Evolutionary conservation across 2,329 filamentous ascomycete species (phyloP).

Genomic region (Alternaria sp.): DNA sequence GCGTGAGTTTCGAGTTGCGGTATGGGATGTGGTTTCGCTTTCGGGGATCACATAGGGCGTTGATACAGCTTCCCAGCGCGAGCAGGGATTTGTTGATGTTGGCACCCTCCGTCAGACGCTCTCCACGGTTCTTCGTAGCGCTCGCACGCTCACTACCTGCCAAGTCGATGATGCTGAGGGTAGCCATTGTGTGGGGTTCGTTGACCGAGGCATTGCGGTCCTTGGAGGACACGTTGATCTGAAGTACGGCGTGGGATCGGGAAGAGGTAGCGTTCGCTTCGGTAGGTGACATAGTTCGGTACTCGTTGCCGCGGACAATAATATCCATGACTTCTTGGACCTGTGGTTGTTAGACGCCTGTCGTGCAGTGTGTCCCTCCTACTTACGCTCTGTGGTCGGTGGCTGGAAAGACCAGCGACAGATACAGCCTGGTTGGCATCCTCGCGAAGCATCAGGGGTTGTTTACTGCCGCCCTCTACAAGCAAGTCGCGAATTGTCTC

Average conservation of each 20-base stretch:
- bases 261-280: slow-evolving; percentile 98
- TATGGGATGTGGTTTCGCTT: slow-evolving; percentile 96
- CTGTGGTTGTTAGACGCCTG: slow-evolving; percentile 37
- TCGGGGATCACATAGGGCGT: slow-evolving; percentile 90
- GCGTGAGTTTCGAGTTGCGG: slow-evolving; percentile 95
- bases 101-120: slow-evolving; percentile 87
- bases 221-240: slow-evolving; percentile 95
- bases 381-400: slow-evolving; percentile 82
- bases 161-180: slow-evolving; percentile 95
- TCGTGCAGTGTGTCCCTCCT: not conserved
- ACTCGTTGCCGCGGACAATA: slow-evolving; percentile 93
- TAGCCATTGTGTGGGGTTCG: slow-evolving; percentile 97
- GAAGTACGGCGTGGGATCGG: slow-evolving; percentile 93
- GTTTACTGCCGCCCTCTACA: slow-evolving; percentile 81
- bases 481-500: slow-evolving; percentile 96
- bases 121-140: slow-evolving; percentile 94
- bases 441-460: slow-evolving; percentile 88
- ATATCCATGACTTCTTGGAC: slow-evolving; percentile 97
- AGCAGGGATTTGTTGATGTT: slow-evolving; percentile 99
- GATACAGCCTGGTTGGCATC: slow-evolving; percentile 93
- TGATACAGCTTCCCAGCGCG: slow-evolving; percentile 95
- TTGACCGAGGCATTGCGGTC: slow-evolving; percentile 91
- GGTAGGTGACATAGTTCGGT: slow-evolving; percentile 93
- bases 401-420: slow-evolving; percentile 87
- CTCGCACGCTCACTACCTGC: slow-evolving; percentile 95